Evolutionary conservation across 345 rosid species (phyloP).

Genomic region (Limnanthes douglasii): DNA sequence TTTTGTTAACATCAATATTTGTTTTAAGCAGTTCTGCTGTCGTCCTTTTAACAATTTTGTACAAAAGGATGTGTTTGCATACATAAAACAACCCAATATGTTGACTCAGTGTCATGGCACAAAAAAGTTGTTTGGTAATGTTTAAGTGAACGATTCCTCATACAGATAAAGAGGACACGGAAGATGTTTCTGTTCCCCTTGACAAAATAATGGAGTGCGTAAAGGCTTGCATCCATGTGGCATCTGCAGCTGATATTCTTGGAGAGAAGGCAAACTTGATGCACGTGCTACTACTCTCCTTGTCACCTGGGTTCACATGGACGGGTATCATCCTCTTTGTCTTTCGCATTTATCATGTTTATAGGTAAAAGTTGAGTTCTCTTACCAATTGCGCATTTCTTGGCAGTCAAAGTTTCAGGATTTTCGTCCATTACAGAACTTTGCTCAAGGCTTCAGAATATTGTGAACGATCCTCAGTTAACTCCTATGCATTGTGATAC

Average conservation of each 20-base stretch:
- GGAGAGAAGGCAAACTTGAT: constrained; percentile 37
- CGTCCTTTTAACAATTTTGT: too few relatives aligned
- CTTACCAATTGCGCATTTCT: constrained; percentile 9
- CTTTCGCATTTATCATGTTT: not conserved
- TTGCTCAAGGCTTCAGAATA: constrained; percentile 36
- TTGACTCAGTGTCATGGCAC: too few relatives aligned
- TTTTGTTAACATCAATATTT: too few relatives aligned
- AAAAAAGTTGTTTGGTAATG: too few relatives aligned
- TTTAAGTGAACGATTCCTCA: too few relatives aligned
- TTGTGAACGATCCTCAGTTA: constrained; percentile 22
- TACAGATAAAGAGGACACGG: constrained; percentile 43
- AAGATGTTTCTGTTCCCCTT: constrained; percentile 33
- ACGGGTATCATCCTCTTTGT: constrained; percentile 41
- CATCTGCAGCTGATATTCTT: constrained; percentile 37
- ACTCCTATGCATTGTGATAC: constrained; percentile 14
- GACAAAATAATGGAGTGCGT: constrained; percentile 61
- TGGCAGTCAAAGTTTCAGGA: constrained; percentile 66
- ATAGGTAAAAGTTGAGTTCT: not conserved
- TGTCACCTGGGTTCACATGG: constrained; percentile 72
- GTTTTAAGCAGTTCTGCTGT: too few relatives aligned
- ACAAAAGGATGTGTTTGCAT: too few relatives aligned
- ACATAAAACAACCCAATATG: too few relatives aligned
- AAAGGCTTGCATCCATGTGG: constrained; percentile 51
- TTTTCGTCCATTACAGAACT: constrained; percentile 59
- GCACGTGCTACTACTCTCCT: constrained; percentile 26